Conservation (phyloP, 257 asterid species). For the Schizonepeta tenuifolia region DNA sequence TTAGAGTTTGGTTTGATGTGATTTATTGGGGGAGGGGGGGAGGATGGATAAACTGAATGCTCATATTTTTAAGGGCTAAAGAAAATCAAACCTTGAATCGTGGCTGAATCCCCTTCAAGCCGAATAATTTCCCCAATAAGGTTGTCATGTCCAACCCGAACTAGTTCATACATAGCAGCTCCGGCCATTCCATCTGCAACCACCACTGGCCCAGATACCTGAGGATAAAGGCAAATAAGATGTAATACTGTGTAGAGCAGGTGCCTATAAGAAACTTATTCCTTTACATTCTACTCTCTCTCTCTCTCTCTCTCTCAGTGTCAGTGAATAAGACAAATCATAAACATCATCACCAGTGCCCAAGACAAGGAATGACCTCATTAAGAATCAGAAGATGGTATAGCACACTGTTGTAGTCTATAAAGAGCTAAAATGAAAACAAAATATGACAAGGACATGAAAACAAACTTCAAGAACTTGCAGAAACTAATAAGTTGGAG, state of each 20-base stretch:
- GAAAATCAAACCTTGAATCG: conserved; percentile 75
- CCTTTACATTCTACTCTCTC: not conserved
- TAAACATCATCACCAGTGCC: not conserved
- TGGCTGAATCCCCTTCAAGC: conserved; percentile 97
- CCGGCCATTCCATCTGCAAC: conserved; percentile 99
- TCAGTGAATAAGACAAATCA: not conserved
- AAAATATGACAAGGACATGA: not conserved
- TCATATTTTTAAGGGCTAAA: not conserved
- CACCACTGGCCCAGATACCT: conserved; percentile 99
- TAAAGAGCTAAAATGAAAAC: not conserved
- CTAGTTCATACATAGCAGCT: conserved; percentile 99
- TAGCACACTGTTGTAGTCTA: not conserved
- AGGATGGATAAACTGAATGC: too few species aligned
- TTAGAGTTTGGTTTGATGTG: too few species aligned
- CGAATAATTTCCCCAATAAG: conserved; percentile 98
- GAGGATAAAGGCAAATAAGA: not conserved
- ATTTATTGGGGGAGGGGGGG: too few species aligned
- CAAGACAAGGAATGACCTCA: not conserved
- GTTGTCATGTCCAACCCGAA: conserved; percentile 94
- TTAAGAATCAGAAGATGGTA: not conserved
- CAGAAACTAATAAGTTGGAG: not conserved
- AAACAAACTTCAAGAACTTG: not conserved
- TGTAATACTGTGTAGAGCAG: not conserved
- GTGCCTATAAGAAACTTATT: not conserved
- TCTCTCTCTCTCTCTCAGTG: too few species aligned